Percentiles rank a stretch among this genome's conserved stretches.
phyloP scores from a whole-genome alignment of 768 basidiomycete species.

The Leccinum arenicola region DNA sequence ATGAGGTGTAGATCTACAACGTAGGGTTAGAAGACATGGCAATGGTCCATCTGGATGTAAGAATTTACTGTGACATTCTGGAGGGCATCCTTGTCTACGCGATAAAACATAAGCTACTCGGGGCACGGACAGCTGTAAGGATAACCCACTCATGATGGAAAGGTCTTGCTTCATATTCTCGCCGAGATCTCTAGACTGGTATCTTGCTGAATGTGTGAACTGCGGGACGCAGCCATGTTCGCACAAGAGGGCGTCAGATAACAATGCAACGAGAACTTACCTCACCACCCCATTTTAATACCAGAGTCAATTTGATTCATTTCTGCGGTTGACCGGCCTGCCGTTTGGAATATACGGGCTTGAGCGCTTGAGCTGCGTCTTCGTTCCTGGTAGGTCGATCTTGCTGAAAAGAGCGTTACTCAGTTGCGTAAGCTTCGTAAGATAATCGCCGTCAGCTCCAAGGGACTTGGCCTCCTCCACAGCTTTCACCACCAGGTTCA shows the following conservation, averaged over 20 bases:
- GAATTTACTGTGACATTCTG: too few species aligned
- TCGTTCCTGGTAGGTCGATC: slow-evolving; percentile 93
- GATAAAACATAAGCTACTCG: too few species aligned
- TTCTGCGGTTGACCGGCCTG: slow-evolving; percentile 65
- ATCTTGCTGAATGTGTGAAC: slow-evolving; percentile 96
- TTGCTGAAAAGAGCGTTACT: slow-evolving; percentile 92
- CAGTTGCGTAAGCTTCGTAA: slow-evolving; percentile 79
- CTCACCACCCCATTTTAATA: slow-evolving; percentile 99
- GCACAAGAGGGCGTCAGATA: not conserved
- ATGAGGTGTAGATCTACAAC: too few species aligned
- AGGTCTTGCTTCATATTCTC: too few species aligned
- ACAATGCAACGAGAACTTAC: slow-evolving; percentile 34
- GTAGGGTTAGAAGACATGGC: too few species aligned
- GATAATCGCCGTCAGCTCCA: slow-evolving; percentile 82
- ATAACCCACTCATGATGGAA: too few species aligned
- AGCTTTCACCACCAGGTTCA: slow-evolving; percentile 78
- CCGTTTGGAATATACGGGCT: slow-evolving; percentile 88
- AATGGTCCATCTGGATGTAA: too few species aligned
- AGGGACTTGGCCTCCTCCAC: slow-evolving; percentile 83
- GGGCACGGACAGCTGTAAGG: too few species aligned
- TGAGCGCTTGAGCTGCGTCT: slow-evolving; percentile 73
- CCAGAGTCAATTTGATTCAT: slow-evolving; percentile 88
- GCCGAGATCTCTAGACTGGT: slow-evolving; percentile 93
- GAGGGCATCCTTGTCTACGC: too few species aligned
- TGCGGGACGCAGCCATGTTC: not conserved